phyloP scores from a whole-genome alignment of 164 flowering plant species.

The Vitis cinerea region DNA sequence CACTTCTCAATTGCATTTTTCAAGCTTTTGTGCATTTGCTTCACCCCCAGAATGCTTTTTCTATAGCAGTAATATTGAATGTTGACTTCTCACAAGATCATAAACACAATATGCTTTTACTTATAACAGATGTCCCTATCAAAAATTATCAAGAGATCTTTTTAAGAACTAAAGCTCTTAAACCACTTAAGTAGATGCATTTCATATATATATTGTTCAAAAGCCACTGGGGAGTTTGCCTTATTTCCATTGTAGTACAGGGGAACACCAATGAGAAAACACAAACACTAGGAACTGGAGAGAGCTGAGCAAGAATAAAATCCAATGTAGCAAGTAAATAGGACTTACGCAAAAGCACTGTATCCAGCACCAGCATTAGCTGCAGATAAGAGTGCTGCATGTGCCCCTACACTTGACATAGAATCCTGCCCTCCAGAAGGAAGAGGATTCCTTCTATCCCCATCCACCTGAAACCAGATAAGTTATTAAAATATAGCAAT shows the following conservation, averaged over 20 bases:
- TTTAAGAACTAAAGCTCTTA: too few species aligned
- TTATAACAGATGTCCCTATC: neutral
- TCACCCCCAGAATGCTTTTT: neutral
- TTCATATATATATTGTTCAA: too few species aligned
- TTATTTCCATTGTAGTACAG: too few species aligned
- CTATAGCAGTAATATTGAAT: neutral
- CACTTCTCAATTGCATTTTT: neutral
- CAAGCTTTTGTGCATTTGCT: neutral
- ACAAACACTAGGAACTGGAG: neutral
- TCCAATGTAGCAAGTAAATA: neutral
- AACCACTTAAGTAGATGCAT: too few species aligned
- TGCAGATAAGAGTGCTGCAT: constrained; percentile 63
- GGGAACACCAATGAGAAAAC: too few species aligned
- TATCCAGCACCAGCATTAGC: constrained; percentile 85
- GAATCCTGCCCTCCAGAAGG: constrained; percentile 54
- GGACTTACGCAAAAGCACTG: constrained; percentile 78
- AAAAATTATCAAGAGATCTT: too few species aligned
- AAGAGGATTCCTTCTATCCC: constrained; percentile 52
- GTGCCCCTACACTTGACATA: constrained; percentile 46
- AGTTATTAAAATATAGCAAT: neutral
- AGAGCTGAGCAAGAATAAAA: neutral
- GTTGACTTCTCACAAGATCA: neutral
- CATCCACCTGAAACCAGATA: constrained; percentile 60
- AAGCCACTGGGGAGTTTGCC: too few species aligned
- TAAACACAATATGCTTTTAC: neutral